phyloP scores from a whole-genome alignment of 148 eudicot genomes.

The Cornus suecica region DNA sequence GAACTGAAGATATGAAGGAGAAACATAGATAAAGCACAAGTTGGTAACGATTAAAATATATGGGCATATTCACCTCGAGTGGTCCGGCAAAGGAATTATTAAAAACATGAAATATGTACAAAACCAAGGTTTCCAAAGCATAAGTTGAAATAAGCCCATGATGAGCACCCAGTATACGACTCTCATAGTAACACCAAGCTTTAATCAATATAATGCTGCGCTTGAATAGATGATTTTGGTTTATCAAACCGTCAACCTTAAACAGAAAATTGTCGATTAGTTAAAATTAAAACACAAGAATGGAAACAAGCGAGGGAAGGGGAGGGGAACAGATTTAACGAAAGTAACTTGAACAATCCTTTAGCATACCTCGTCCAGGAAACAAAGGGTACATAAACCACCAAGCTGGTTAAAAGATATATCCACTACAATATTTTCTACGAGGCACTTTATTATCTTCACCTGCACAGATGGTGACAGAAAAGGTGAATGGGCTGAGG shows the following conservation, averaged over 20 bases:
- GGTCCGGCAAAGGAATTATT: constrained; percentile 55
- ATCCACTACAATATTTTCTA: constrained; percentile 62
- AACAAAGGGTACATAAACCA: constrained; percentile 62
- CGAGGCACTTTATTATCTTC: constrained; percentile 66
- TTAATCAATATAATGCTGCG: constrained; percentile 62
- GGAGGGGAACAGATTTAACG: not conserved
- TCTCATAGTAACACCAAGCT: constrained; percentile 69
- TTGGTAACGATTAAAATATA: not conserved
- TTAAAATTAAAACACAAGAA: too few species aligned
- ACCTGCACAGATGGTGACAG: constrained; percentile 33
- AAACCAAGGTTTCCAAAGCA: constrained; percentile 59
- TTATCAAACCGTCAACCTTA: constrained; percentile 48
- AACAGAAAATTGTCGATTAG: constrained; percentile 9
- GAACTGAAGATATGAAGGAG: not conserved
- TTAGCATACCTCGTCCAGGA: constrained; percentile 56
- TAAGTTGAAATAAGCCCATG: constrained; percentile 64
- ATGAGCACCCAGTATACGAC: constrained; percentile 61
- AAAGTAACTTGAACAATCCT: not conserved
- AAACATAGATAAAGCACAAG: not conserved
- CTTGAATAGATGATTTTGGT: constrained; percentile 51
- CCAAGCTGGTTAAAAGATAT: constrained; percentile 68
- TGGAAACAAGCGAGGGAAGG: too few species aligned
- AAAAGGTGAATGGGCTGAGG: not conserved
- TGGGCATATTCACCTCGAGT: constrained; percentile 38
- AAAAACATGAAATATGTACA: constrained; percentile 55